These are phyloP conservation scores for Plasmodium malariae DNA, from an alignment of 169 alveolate species.

Conservation along the genomic window DNA sequence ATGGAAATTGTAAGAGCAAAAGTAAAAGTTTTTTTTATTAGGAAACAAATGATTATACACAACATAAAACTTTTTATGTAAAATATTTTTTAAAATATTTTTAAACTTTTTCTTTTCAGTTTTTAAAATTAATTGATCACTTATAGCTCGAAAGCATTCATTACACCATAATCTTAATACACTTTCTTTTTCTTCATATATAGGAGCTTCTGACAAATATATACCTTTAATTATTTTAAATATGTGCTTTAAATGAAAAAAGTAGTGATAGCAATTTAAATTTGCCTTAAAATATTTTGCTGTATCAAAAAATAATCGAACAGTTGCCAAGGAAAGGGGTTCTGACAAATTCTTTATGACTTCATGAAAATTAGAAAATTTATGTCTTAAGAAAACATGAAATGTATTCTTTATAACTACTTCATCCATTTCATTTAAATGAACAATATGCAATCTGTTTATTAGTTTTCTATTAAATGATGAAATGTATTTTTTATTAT, in stretches of 20 bases:
- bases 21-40: slow-evolving; percentile 51
- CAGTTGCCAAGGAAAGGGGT: slow-evolving; percentile 64
- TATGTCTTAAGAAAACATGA: slow-evolving; percentile 68
- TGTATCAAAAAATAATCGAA: slow-evolving; percentile 45
- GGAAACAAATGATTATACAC: slow-evolving; percentile 59
- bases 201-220: slow-evolving; percentile 74
- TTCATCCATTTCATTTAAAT: slow-evolving; percentile 77
- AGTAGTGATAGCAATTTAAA: slow-evolving; percentile 75
- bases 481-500: slow-evolving; percentile 65
- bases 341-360: slow-evolving; percentile 72
- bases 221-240: slow-evolving; percentile 74
- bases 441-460: slow-evolving; percentile 46
- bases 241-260: slow-evolving; percentile 66
- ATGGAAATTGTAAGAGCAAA: slow-evolving; percentile 76
- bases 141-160: slow-evolving; percentile 69
- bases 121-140: slow-evolving; percentile 66
- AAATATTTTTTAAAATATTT: slow-evolving; percentile 67
- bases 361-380: slow-evolving; percentile 75
- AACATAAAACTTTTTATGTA: slow-evolving; percentile 73
- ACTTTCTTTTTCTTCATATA: slow-evolving; percentile 78
- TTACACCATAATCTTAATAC: slow-evolving; percentile 68
- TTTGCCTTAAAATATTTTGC: slow-evolving; percentile 66
- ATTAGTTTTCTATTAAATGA: slow-evolving; percentile 63
- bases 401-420: slow-evolving; percentile 50
- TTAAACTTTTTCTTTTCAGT: slow-evolving; percentile 60